Percentiles rank a stretch among this genome's conserved stretches.
Evolutionary conservation across 495 filamentous ascomycete genomes (phyloP).

Genomic region (Filosporella fistucella): DNA sequence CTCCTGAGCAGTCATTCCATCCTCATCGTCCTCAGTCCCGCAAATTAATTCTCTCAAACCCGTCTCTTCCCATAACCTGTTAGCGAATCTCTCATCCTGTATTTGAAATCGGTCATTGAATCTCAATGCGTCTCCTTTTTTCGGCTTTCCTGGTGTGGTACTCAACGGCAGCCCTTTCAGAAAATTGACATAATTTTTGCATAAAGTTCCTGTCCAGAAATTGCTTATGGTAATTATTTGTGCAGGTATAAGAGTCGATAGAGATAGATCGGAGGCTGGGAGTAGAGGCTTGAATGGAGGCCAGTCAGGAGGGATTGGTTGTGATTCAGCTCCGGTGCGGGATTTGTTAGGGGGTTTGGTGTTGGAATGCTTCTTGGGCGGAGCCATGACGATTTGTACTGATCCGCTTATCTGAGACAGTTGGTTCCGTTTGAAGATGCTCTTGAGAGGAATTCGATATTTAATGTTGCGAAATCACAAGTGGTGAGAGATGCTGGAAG

Average conservation of each 20-base stretch:
- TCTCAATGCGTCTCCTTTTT: constrained; percentile 76
- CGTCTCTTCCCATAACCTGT: constrained; percentile 65
- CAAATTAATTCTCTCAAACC: constrained; percentile 49
- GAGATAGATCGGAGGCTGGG: constrained; percentile 58
- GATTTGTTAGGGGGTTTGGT: constrained; percentile 4
- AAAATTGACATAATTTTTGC: constrained; percentile 77
- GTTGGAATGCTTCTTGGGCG: not conserved
- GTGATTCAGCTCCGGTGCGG: not conserved
- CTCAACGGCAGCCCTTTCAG: constrained; percentile 67
- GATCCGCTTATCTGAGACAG: no score
- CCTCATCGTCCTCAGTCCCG: constrained; percentile 22
- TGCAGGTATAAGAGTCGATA: constrained; percentile 42
- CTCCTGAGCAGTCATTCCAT: constrained; percentile 23
- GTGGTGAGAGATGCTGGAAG: no score
- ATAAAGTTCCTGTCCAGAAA: constrained; percentile 75
- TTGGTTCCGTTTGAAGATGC: no score
- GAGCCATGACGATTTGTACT: no score
- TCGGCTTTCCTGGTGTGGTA: constrained; percentile 81
- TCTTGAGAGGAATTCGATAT: no score
- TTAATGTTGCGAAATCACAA: no score
- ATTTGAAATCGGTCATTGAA: constrained; percentile 92
- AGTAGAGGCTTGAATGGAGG: constrained; percentile 70
- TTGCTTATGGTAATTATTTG: constrained; percentile 76
- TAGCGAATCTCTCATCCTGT: constrained; percentile 69
- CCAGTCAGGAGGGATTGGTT: constrained; percentile 60